These are phyloP conservation scores for Saccharomyces mikatae DNA, from an alignment of 805 yeast species.

Conservation along the genomic window DNA sequence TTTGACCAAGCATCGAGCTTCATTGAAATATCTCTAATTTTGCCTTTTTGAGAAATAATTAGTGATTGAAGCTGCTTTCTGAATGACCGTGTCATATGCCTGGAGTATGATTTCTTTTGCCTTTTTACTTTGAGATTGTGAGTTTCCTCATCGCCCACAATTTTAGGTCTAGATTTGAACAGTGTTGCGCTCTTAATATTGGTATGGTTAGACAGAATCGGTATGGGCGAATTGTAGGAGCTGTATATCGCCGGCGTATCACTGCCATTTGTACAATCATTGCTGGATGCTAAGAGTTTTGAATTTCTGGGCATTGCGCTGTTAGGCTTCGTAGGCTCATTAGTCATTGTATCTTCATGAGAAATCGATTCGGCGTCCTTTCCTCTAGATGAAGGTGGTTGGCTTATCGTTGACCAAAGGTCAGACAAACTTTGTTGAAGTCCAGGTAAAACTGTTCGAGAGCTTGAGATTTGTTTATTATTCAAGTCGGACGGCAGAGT, in stretches of 20 bases:
- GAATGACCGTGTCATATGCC: slow-evolving; percentile 7
- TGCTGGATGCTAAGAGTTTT: not conserved
- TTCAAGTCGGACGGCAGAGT: not conserved
- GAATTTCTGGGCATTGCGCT: not conserved
- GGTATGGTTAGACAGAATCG: not conserved
- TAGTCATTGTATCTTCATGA: not conserved
- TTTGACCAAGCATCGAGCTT: slow-evolving; percentile 34
- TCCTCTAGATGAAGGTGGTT: not conserved
- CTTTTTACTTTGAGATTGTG: not conserved
- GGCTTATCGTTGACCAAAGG: slow-evolving; percentile 1
- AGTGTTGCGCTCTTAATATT: not conserved
- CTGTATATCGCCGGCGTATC: not conserved
- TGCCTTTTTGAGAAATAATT: slow-evolving; percentile 21
- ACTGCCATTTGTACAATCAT: not conserved
- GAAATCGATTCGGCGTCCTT: not conserved
- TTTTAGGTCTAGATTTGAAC: not conserved
- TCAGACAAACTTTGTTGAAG: slow-evolving; percentile 6
- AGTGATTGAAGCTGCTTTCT: slow-evolving; percentile 22
- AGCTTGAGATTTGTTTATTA: not conserved
- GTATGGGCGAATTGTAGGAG: not conserved
- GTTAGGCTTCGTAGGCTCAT: not conserved
- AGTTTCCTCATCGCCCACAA: not conserved
- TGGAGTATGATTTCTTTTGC: not conserved
- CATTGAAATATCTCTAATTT: slow-evolving; percentile 37
- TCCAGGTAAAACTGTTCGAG: slow-evolving; percentile 3